A percentile compares a stretch with the other conserved stretches of the same genome.
Evolutionary conservation across 768 basidiomycete species (phyloP).

Genomic region (Tricholoma flavovirens): DNA sequence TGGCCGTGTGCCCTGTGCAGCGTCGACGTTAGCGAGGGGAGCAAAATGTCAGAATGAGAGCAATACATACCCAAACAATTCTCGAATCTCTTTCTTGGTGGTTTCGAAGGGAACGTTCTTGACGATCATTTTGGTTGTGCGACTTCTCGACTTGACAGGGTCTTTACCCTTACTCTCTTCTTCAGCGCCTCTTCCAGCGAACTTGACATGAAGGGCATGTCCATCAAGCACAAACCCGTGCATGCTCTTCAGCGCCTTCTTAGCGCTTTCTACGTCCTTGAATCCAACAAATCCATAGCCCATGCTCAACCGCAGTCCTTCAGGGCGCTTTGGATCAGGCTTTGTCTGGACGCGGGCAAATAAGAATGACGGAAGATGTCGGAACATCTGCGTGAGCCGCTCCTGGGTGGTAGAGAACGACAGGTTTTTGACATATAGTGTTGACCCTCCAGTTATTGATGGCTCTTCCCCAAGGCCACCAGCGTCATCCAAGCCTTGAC

Average conservation of each 20-base stretch:
- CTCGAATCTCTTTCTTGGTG: slow-evolving; percentile 85
- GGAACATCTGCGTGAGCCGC: slow-evolving; percentile 62
- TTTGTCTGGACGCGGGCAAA: slow-evolving; percentile 93
- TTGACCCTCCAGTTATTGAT: slow-evolving; percentile 60
- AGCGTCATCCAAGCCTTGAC: slow-evolving; percentile 29
- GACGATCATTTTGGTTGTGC: slow-evolving; percentile 91
- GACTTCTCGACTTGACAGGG: slow-evolving; percentile 42
- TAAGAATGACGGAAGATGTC: slow-evolving; percentile 68
- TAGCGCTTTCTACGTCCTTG: slow-evolving; percentile 65
- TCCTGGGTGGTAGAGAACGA: slow-evolving; percentile 87
- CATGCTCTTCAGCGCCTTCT: slow-evolving; percentile 68
- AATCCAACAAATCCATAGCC: slow-evolving; percentile 97
- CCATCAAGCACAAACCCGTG: slow-evolving; percentile 85
- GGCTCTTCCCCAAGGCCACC: slow-evolving; percentile 35
- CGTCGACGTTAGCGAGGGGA: slow-evolving; percentile 2
- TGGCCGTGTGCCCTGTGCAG: slow-evolving; percentile 75
- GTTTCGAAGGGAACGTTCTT: slow-evolving; percentile 99
- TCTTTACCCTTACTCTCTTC: slow-evolving; percentile 29
- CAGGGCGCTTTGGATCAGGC: slow-evolving; percentile 71
- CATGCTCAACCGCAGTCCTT: slow-evolving; percentile 69
- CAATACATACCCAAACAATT: slow-evolving; percentile 73
- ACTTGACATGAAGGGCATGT: slow-evolving; percentile 76
- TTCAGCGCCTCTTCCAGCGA: slow-evolving; percentile 78
- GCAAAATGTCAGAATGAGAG: not conserved
- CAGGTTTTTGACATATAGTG: slow-evolving; percentile 92